phyloP scores from a whole-genome alignment of 2,329 filamentous ascomycete genomes.

The Aspergillus fructus region DNA sequence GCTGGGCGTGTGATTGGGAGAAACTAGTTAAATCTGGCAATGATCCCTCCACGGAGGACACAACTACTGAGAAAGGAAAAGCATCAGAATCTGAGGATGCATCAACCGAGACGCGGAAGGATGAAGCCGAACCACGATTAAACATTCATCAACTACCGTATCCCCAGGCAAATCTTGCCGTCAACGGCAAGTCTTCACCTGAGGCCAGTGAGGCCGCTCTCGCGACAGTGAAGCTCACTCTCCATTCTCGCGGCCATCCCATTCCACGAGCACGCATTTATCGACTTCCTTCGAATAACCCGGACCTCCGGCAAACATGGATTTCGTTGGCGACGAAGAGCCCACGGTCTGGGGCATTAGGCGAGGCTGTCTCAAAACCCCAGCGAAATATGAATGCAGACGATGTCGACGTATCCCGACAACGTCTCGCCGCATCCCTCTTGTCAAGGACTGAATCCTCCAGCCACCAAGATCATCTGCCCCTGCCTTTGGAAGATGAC shows the following conservation, averaged over 20 bases:
- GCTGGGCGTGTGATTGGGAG: constrained; percentile 83
- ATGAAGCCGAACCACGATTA: constrained; percentile 24
- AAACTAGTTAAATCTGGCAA: constrained; percentile 52
- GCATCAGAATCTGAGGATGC: constrained; percentile 11
- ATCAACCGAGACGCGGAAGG: neutral
- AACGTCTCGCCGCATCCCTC: constrained; percentile 31
- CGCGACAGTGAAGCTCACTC: constrained; percentile 64
- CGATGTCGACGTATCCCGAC: constrained; percentile 17
- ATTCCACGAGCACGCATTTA: constrained; percentile 78
- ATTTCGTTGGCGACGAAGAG: constrained; percentile 54
- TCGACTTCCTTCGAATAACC: constrained; percentile 64
- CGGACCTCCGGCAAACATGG: constrained; percentile 68
- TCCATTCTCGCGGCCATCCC: constrained; percentile 70
- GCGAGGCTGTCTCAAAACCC: neutral
- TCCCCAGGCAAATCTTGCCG: constrained; percentile 29
- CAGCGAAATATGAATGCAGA: constrained; percentile 12
- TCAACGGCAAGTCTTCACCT: constrained; percentile 19
- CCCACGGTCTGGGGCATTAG: neutral
- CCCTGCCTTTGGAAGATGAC: constrained; percentile 71
- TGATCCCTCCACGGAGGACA: neutral
- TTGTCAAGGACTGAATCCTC: constrained; percentile 39
- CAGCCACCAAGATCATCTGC: constrained; percentile 38
- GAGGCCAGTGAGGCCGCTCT: constrained; percentile 36
- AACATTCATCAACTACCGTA: constrained; percentile 43
- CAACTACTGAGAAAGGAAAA: constrained; percentile 10